Evolutionary conservation across 1,139 yeast species (phyloP), one percentile per base, ranked within the genome.

Genomic region (Blastobotrys capitulatus): DNA sequence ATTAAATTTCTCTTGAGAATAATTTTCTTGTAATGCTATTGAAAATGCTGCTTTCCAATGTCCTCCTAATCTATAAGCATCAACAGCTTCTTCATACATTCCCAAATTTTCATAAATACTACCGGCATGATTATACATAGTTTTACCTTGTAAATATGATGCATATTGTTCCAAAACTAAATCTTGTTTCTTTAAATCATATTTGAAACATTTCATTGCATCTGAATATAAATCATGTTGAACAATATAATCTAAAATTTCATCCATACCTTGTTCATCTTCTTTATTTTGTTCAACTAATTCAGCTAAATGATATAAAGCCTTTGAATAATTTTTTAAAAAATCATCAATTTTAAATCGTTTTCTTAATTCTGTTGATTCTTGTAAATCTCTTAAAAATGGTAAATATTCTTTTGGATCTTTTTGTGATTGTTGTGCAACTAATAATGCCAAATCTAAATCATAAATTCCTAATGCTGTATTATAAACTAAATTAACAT

Each of bases 331-430:
- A 40, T 81, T 77, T 60, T 83, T 80, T 65, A 94, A 76, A 62
- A 82, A 75, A 48, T 87, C 84, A 63, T 94, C 98, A 58, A 94
- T 86, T 62, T 81, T 70, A 62, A 87, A 90, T 62, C 78, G 76
- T 59, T 83, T 80, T 52, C 96, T 78, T 46, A 80, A 68, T 18
- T 79, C 82, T 0, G 78, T 72, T 64, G 84, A 86, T 35, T 78
- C 78, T 57, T 87, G 86, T 50, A 94, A 73, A 49, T 80, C 77
- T 61, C 89, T 96, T 57, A 94, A 74, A 66, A 92, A 94, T 47
- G 98, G 97, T 48, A 94, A 71, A 61, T 92, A 94, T 66, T 94
- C 99, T 62, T 90, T 88, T 26, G 99, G 99, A 70, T 94, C 99
- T 75, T 85, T 89, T 67, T 92, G 97, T 0, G 97, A 89, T 63